Evolutionary conservation across 192 early-diverging fungal species (phyloP).

Genomic region (Tieghemiomyces parasiticus): DNA sequence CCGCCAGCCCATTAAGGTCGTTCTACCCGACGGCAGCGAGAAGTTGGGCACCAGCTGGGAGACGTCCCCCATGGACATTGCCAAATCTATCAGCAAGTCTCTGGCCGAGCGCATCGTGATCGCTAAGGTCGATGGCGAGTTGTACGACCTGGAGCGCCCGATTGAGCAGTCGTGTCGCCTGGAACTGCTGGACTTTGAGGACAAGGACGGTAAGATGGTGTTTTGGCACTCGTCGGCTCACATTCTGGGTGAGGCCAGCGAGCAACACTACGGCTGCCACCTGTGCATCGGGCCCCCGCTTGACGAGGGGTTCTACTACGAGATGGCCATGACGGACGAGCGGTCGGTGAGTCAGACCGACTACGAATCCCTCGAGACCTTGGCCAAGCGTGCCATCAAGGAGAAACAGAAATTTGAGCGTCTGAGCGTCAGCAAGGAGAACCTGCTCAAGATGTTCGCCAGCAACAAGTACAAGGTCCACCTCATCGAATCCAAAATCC

Average conservation of each 20-base stretch:
- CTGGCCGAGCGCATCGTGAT: slow-evolving; percentile 82
- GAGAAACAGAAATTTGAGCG: slow-evolving; percentile 95
- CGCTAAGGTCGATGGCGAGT: slow-evolving; percentile 80
- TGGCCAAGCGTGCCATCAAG: slow-evolving; percentile 75
- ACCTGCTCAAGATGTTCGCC: slow-evolving; percentile 94
- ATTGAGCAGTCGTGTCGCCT: slow-evolving; percentile 64
- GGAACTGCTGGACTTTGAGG: slow-evolving; percentile 90
- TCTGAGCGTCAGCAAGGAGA: slow-evolving; percentile 70
- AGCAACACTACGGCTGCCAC: slow-evolving; percentile 94
- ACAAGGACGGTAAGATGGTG: slow-evolving; percentile 81
- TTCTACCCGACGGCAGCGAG: slow-evolving; percentile 71
- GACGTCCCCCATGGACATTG: slow-evolving; percentile 88
- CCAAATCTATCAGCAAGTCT: slow-evolving; percentile 73
- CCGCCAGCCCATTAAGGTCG: slow-evolving; percentile 62
- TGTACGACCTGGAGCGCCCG: slow-evolving; percentile 83
- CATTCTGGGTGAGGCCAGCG: slow-evolving; percentile 92
- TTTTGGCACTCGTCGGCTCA: slow-evolving; percentile 99
- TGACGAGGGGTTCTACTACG: slow-evolving; percentile 94
- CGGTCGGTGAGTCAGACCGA: slow-evolving; percentile 69
- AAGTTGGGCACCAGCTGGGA: slow-evolving; percentile 82
- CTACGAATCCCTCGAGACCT: slow-evolving; percentile 73
- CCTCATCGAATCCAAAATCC: slow-evolving; percentile 82
- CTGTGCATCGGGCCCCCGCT: slow-evolving; percentile 93
- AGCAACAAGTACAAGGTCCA: slow-evolving; percentile 97
- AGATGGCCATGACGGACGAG: slow-evolving; percentile 53